Conservation (phyloP, 1,284 basidiomycete species). For the Microbotryum intermedium region DNA sequence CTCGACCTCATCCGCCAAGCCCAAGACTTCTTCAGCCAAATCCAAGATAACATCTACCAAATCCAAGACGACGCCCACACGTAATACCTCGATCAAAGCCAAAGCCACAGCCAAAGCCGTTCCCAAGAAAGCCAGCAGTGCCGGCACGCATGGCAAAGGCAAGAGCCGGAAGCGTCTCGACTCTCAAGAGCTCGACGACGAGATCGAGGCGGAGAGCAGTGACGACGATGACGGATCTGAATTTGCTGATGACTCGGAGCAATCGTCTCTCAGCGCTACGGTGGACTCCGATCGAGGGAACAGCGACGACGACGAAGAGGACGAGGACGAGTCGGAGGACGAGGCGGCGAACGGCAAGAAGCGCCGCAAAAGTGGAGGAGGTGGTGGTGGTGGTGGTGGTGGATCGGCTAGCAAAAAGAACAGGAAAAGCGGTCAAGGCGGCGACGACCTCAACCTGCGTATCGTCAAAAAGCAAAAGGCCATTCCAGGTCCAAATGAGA, state of each 20-base stretch:
- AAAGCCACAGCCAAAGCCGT: background rate
- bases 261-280: too few relatives aligned
- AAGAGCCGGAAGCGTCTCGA: background rate
- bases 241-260: background rate
- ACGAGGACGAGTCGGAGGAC: conserved; percentile 4
- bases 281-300: background rate
- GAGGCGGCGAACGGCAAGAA: conserved; percentile 1
- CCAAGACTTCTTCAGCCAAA: background rate
- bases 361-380: background rate
- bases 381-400: too few relatives aligned
- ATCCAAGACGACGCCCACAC: background rate
- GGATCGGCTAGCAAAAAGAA: background rate
- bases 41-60: background rate
- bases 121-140: too few relatives aligned
- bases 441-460: conserved; percentile 21
- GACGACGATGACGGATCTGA: background rate
- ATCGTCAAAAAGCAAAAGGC: conserved; percentile 12
- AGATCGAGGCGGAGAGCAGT: background rate
- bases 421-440: conserved; percentile 9
- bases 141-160: too few relatives aligned
- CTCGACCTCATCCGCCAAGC: background rate
- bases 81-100: background rate
- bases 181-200: background rate
- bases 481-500: conserved; percentile 16
- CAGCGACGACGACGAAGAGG: background rate